Conservation (phyloP, 345 rosid genomes). For the Arabis hirsuta region DNA sequence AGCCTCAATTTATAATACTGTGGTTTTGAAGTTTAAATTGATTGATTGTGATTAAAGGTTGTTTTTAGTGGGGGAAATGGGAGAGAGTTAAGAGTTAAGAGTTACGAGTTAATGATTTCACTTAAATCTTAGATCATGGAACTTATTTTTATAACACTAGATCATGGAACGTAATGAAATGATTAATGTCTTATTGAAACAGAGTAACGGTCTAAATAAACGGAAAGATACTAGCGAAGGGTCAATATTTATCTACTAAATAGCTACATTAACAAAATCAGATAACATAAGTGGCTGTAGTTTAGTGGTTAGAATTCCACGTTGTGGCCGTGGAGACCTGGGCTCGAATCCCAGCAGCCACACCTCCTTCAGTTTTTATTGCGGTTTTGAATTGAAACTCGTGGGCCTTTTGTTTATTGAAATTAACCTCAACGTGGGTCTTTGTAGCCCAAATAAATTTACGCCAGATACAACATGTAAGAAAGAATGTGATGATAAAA, state of each 20-base stretch:
- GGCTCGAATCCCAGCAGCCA: slow-evolving; percentile 49
- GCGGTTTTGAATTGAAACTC: too few species aligned
- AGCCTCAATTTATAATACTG: slow-evolving; percentile 8
- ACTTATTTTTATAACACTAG: background rate
- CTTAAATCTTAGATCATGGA: background rate
- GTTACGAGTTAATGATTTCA: background rate
- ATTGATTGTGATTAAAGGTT: background rate
- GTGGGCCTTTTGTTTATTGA: too few species aligned
- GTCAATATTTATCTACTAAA: slow-evolving; percentile 3
- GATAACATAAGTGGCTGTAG: slow-evolving; percentile 38
- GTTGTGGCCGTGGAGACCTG: slow-evolving; percentile 95
- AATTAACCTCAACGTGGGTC: too few species aligned
- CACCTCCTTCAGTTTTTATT: background rate
- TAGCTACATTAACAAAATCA: too few species aligned
- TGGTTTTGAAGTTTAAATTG: background rate
- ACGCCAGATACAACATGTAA: too few species aligned
- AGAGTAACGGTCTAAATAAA: background rate
- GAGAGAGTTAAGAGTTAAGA: background rate
- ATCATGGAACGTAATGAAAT: background rate
- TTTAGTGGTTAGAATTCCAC: slow-evolving; percentile 78
- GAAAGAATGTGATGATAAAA: too few species aligned
- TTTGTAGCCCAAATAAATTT: too few species aligned
- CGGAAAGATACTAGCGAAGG: background rate
- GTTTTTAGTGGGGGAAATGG: slow-evolving; percentile 22
- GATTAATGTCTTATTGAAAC: background rate